Conservation (phyloP, 2,329 filamentous ascomycete species). For the Orbilia quercus region DNA sequence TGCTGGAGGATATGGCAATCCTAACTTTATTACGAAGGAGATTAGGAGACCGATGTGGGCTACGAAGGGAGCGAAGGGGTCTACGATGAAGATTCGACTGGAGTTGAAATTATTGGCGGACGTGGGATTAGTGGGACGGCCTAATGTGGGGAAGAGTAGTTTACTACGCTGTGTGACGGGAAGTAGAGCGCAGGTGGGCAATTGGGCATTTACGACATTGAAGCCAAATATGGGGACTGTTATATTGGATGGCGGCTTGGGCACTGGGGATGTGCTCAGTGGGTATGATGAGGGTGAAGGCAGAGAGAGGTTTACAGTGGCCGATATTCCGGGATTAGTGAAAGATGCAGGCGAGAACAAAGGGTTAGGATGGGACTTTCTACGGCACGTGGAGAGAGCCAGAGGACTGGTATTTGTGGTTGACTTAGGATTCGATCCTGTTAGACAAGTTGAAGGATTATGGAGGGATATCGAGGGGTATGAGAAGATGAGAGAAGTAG, state of each 20-base stretch:
- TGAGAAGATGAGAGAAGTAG: conserved; percentile 64
- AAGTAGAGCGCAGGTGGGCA: conserved; percentile 86
- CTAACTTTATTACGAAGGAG: conserved; percentile 85
- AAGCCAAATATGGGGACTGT: conserved; percentile 96
- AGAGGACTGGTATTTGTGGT: conserved; percentile 93
- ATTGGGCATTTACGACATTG: conserved; percentile 97
- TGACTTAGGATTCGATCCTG: conserved; percentile 84
- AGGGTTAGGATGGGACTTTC: conserved; percentile 88
- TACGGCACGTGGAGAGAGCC: conserved; percentile 93
- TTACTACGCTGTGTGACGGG: conserved; percentile 87
- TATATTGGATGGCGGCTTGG: conserved; percentile 75
- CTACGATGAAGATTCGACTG: conserved; percentile 82
- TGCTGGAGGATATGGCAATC: conserved; percentile 89
- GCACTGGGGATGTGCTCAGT: conserved; percentile 60
- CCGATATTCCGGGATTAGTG: conserved; percentile 94
- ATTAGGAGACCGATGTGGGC: conserved; percentile 84
- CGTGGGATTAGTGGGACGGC: conserved; percentile 91
- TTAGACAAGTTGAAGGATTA: conserved; percentile 79
- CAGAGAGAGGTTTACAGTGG: conserved; percentile 84
- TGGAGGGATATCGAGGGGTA: conserved; percentile 94
- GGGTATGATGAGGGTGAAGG: conserved; percentile 66
- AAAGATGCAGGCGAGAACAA: conserved; percentile 91
- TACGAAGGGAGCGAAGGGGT: conserved; percentile 82
- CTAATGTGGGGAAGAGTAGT: conserved; percentile 96
- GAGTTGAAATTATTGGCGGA: conserved; percentile 96